Evolutionary conservation across 352 stramenopile species (phyloP).

Genomic region (Globisporangium middletonii): DNA sequence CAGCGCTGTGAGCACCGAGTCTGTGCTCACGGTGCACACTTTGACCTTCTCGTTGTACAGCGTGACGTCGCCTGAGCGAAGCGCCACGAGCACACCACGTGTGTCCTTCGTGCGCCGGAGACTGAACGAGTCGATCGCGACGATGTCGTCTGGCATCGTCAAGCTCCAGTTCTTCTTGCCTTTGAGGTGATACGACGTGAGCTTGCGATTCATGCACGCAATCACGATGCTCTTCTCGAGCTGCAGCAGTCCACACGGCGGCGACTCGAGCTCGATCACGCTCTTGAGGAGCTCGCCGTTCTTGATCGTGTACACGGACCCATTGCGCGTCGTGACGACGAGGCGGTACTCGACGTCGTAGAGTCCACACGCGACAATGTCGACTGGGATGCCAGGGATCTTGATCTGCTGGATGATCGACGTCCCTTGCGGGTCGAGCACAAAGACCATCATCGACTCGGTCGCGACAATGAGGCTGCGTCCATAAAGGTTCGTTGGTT

Average conservation of each 20-base stretch:
- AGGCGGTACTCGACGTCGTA: constrained; percentile 85
- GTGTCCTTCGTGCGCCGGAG: constrained; percentile 70
- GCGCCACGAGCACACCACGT: constrained; percentile 73
- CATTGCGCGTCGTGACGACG: constrained; percentile 81
- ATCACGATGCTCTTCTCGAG: constrained; percentile 85
- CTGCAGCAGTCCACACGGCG: constrained; percentile 65
- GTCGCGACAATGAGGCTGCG: constrained; percentile 81
- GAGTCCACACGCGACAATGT: constrained; percentile 64
- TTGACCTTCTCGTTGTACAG: constrained; percentile 89
- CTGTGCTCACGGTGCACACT: constrained; percentile 63
- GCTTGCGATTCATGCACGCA: constrained; percentile 81
- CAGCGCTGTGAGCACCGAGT: constrained; percentile 68
- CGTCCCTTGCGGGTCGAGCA: constrained; percentile 71
- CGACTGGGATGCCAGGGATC: constrained; percentile 63
- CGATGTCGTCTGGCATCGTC: constrained; percentile 77
- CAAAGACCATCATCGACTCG: constrained; percentile 73
- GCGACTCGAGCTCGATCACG: constrained; percentile 84
- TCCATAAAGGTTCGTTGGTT: no score
- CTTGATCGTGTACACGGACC: constrained; percentile 88
- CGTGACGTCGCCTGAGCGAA: constrained; percentile 79
- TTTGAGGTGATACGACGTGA: constrained; percentile 88
- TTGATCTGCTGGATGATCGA: constrained; percentile 65
- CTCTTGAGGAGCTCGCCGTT: constrained; percentile 84
- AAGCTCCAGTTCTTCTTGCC: constrained; percentile 90
- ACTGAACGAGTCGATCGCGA: constrained; percentile 73